These are phyloP conservation scores for Gracilaria domingensis DNA, from an alignment of 23 red algal species.

Conservation along the genomic window DNA sequence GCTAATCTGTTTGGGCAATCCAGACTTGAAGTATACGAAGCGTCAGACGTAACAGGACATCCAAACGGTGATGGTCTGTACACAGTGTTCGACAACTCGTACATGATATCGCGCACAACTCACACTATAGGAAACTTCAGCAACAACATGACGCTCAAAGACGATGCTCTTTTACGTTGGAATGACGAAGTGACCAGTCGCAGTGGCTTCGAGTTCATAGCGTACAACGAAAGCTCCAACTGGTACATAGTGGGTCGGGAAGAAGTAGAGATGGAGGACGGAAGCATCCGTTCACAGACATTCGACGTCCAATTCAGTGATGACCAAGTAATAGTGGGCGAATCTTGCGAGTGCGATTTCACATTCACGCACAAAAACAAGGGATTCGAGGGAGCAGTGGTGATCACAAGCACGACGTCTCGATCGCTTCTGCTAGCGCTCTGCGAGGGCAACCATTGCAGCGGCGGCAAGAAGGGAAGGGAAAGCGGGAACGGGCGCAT, in stretches of 20 bases:
- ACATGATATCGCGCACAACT: slow-evolving; percentile 1
- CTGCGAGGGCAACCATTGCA: slow-evolving; percentile 69
- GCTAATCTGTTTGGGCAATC: slow-evolving; percentile 21
- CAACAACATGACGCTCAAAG: not conserved
- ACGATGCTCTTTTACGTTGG: slow-evolving; percentile 10
- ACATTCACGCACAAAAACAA: slow-evolving; percentile 59
- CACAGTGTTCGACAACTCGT: slow-evolving; percentile 61
- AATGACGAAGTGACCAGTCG: not conserved
- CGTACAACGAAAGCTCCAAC: slow-evolving; percentile 50
- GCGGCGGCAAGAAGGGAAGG: slow-evolving; percentile 47
- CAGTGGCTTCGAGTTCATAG: slow-evolving; percentile 50
- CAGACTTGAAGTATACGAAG: slow-evolving; percentile 46
- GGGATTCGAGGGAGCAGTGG: slow-evolving; percentile 68
- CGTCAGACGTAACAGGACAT: slow-evolving; percentile 31
- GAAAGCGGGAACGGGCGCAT: slow-evolving; percentile 49
- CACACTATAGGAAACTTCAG: slow-evolving; percentile 10
- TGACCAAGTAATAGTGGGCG: slow-evolving; percentile 14
- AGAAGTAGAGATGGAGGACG: slow-evolving; percentile 52
- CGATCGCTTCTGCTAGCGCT: slow-evolving; percentile 36
- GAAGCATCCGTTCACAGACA: slow-evolving; percentile 52
- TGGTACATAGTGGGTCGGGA: slow-evolving; percentile 40
- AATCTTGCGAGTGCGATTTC: slow-evolving; percentile 37
- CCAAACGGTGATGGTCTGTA: slow-evolving; percentile 13
- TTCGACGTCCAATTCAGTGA: slow-evolving; percentile 39
- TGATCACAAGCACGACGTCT: slow-evolving; percentile 38